Evolutionary conservation across 2,329 filamentous ascomycete species (phyloP), one percentile per base, ranked within the genome.

Genomic region (Dactylellina cionopaga): DNA sequence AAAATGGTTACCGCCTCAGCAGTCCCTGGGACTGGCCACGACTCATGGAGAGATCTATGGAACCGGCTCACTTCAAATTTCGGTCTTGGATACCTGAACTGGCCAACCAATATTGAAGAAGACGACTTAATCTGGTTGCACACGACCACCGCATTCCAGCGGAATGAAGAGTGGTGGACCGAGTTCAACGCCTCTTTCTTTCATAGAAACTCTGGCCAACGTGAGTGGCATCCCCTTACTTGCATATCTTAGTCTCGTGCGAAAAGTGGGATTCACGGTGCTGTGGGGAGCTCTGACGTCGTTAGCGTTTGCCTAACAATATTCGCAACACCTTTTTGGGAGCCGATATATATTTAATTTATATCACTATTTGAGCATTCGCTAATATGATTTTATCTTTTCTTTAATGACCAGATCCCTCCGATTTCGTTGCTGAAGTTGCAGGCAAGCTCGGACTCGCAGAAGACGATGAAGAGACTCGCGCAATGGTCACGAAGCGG

Each of bases 161-260:
- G 44, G 22, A 29, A 73, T 1, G 62, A 52, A 9, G 24, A 31
- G 25, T 65, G 52, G 59, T 65, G 62, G 55, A 41, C 62, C 3
- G 68, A 73, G 41, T 73, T 73, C 49, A 73, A 65, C 25, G 68
- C 68, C 35, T 65, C 59, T 0, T 73, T 73, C 59, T 73, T 73
- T 31, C 68, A 73, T 25, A 52, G 41, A 1, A 37, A 60, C 6
- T 65, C 59, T 9, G 59, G 59, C 1, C 41, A 73, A n/a, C 59
- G 68, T 73, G 15, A 55, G 66, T 51, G 22, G n/a, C n/a, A 22
- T 15, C 29, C 27, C 11, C 17, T 9, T 7, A 5, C 11, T n/a
- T 33, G 3, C 5, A 10, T 41, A 9, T 15, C n/a, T 15, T n/a
- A 5, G 7, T 41, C 37, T n/a, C 5, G 6, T 15, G 9, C 37